These are phyloP conservation scores for Saccharum spontaneum DNA, from an alignment of 176 grass and related monocot genomes.

Conservation along the genomic window DNA sequence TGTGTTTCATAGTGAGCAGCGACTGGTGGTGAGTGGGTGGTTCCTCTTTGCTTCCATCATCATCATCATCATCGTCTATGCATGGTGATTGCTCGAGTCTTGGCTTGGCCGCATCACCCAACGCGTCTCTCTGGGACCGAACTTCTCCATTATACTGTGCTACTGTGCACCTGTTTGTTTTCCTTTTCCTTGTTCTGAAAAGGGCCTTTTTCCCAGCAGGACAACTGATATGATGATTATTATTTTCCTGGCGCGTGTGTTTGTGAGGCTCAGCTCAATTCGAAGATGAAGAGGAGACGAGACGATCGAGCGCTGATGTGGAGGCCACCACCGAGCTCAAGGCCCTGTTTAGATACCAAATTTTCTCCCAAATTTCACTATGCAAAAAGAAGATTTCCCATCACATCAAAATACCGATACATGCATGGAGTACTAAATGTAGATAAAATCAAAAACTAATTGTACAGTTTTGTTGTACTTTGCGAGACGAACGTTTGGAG, in stretches of 20 bases:
- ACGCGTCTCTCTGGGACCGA: slow-evolving; percentile 24
- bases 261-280: neutral
- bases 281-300: neutral
- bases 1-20: neutral
- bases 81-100: neutral
- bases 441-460: too few relatives aligned
- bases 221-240: slow-evolving; percentile 14
- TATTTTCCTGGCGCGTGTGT: neutral
- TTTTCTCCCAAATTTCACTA: too few relatives aligned
- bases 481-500: too few relatives aligned
- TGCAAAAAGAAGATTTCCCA: too few relatives aligned
- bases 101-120: neutral
- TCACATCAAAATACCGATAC: too few relatives aligned
- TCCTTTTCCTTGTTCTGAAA: neutral
- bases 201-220: neutral
- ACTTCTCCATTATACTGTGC: slow-evolving; percentile 49
- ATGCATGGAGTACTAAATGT: too few relatives aligned
- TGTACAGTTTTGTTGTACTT: too few relatives aligned
- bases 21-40: neutral
- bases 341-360: too few relatives aligned
- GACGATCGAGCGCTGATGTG: slow-evolving; percentile 33
- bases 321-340: slow-evolving; percentile 37
- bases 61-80: neutral
- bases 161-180: neutral
- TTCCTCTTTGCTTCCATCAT: neutral